Evolutionary conservation across 163 green algal species (phyloP).

Genomic region (Chlamydomonas reinhardtii): DNA sequence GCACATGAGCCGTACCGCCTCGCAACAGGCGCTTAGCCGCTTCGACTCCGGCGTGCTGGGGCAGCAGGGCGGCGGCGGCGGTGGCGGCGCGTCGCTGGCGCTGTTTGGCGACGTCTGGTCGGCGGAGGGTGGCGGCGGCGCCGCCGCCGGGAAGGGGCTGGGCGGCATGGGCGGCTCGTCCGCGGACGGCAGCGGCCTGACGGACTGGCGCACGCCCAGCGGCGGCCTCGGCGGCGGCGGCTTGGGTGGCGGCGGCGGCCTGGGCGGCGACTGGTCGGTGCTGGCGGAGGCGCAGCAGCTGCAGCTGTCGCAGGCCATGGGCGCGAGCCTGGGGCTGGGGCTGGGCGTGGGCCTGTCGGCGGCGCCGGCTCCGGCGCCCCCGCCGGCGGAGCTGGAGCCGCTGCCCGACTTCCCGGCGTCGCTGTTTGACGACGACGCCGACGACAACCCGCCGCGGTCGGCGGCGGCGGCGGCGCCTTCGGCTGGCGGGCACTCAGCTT

Average conservation of each 20-base stretch:
- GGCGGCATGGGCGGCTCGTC: neutral
- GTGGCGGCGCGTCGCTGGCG: conserved; percentile 3
- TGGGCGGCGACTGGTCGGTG: neutral
- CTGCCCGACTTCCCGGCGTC: conserved; percentile 20
- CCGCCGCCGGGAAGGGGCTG: neutral
- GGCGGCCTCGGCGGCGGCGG: neutral
- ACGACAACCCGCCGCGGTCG: neutral
- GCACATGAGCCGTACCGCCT: conserved; percentile 6
- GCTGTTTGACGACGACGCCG: conserved; percentile 30
- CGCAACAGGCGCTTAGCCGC: conserved; percentile 10
- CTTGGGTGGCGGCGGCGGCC: neutral
- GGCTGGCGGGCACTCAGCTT: too few relatives aligned
- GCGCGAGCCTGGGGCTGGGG: neutral
- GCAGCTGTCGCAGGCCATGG: conserved; percentile 40
- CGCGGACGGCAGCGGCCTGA: neutral
- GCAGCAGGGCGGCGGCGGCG: neutral
- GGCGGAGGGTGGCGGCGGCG: conserved; percentile 1
- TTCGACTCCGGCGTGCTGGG: conserved; percentile 26
- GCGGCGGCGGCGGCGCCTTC: too few relatives aligned
- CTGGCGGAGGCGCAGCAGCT: conserved; percentile 43
- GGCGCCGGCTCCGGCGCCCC: neutral
- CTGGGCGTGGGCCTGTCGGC: too few relatives aligned
- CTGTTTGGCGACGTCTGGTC: conserved; percentile 27
- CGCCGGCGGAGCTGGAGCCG: conserved; percentile 9
- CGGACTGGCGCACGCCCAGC: neutral